These are phyloP conservation scores for Collybia sordida DNA, from an alignment of 768 basidiomycete genomes.

Conservation along the genomic window DNA sequence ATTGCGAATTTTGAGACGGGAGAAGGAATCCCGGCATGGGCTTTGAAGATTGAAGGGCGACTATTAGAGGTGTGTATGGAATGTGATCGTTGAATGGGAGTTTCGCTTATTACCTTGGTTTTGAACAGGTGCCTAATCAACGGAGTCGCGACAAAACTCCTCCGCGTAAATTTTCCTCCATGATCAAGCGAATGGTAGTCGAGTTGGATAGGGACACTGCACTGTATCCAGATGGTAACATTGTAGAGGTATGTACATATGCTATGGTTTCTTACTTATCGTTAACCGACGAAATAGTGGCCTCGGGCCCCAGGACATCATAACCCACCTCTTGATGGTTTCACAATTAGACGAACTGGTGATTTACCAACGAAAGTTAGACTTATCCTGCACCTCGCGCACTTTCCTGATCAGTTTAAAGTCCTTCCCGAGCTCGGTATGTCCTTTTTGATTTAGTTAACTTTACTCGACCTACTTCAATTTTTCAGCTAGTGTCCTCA, in stretches of 20 bases:
- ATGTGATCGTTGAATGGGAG: too few species aligned
- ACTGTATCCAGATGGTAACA: constrained; percentile 81
- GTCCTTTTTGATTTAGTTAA: constrained; percentile 6
- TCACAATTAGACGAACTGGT: constrained; percentile 79
- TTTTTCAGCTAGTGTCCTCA: constrained; percentile 57
- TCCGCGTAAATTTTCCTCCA: constrained; percentile 79
- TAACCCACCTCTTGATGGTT: constrained; percentile 76
- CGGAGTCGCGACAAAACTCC: constrained; percentile 60
- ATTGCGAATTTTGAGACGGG: constrained; percentile 72
- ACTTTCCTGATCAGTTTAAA: constrained; percentile 85
- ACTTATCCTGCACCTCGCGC: constrained; percentile 83
- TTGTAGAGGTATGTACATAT: constrained; percentile 70
- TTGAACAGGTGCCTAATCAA: constrained; percentile 53
- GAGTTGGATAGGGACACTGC: constrained; percentile 86
- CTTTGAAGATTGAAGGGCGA: constrained; percentile 83
- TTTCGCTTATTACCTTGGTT: constrained; percentile 1
- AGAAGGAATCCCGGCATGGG: constrained; percentile 88
- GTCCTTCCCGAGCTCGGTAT: constrained; percentile 73
- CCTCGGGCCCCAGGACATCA: constrained; percentile 53
- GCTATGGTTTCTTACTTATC: neutral
- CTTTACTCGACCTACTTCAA: constrained; percentile 1
- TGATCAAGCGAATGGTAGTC: constrained; percentile 81
- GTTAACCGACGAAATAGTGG: constrained; percentile 45
- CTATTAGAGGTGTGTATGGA: constrained; percentile 64
- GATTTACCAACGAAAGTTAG: constrained; percentile 77